Percentiles rank a stretch among this genome's conserved stretches.
Evolutionary conservation across 257 asterid species (phyloP).

Genomic region (Solanum pimpinellifolium): DNA sequence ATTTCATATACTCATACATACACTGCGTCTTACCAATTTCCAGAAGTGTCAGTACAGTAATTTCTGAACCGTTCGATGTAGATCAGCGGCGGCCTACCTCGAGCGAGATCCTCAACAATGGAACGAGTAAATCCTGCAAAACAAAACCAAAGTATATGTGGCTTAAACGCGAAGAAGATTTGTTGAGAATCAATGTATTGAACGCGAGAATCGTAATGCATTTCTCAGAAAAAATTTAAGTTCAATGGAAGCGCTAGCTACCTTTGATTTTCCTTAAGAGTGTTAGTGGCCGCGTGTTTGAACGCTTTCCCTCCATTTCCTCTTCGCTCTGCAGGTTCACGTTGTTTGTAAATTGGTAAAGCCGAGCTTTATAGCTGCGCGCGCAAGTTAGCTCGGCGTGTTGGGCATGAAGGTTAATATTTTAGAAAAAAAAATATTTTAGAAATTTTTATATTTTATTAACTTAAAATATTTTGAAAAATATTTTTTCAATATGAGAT

Average conservation of each 20-base stretch:
- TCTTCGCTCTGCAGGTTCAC: neutral
- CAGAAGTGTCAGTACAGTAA: constrained; percentile 49
- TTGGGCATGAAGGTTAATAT: neutral
- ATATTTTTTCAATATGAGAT: too few relatives aligned
- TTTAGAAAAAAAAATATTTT: neutral
- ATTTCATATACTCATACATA: neutral
- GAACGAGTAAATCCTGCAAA: constrained; percentile 59
- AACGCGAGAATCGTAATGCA: neutral
- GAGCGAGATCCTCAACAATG: constrained; percentile 41
- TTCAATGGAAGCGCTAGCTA: neutral
- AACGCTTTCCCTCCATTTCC: constrained; percentile 47
- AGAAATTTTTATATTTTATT: neutral
- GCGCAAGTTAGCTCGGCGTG: neutral
- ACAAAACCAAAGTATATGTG: neutral
- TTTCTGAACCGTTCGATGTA: constrained; percentile 55
- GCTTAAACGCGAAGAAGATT: neutral
- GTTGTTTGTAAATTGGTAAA: neutral
- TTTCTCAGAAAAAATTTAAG: neutral
- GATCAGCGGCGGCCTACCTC: constrained; percentile 38
- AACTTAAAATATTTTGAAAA: neutral
- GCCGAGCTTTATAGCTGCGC: neutral
- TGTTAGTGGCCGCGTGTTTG: constrained; percentile 17
- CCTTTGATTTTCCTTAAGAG: constrained; percentile 49
- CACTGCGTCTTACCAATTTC: constrained; percentile 31
- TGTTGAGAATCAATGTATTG: neutral